Conservation (phyloP, 2,329 filamentous ascomycete genomes). For the Pochonia chlamydosporia region DNA sequence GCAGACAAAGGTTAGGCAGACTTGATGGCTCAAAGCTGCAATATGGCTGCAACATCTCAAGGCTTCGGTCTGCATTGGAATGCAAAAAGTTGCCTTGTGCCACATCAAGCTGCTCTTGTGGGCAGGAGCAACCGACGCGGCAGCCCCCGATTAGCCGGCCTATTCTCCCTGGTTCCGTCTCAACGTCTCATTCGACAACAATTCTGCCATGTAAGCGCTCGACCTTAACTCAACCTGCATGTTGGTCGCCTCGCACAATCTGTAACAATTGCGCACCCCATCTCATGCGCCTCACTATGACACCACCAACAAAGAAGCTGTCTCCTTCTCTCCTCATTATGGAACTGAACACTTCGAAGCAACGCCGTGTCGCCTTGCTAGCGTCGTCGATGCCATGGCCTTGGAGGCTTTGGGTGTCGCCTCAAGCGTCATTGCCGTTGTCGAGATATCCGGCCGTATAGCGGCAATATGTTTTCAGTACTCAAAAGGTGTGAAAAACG, state of each 20-base stretch:
- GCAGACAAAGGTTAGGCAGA: too few species aligned
- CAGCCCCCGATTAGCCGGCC: neutral
- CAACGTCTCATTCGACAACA: neutral
- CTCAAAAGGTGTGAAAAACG: slow-evolving; percentile 22
- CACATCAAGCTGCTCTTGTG: neutral
- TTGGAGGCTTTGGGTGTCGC: slow-evolving; percentile 15
- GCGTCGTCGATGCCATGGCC: neutral
- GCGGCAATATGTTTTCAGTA: slow-evolving; percentile 27
- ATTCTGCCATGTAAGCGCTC: neutral
- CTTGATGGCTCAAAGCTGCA: too few species aligned
- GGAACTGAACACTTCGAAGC: neutral
- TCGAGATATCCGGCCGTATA: slow-evolving; percentile 30
- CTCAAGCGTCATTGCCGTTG: slow-evolving; percentile 30
- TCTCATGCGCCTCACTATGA: neutral
- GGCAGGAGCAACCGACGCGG: neutral
- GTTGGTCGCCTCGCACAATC: neutral
- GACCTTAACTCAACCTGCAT: neutral
- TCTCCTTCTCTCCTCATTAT: neutral
- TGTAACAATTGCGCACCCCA: neutral
- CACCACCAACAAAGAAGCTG: neutral
- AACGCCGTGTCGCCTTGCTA: neutral
- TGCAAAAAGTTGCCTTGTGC: neutral
- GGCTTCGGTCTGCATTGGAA: too few species aligned
- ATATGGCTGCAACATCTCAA: too few species aligned
- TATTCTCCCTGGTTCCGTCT: neutral